Conservation (phyloP, 192 early-diverging fungal genomes). For the Gamsiella multidivaricata region DNA sequence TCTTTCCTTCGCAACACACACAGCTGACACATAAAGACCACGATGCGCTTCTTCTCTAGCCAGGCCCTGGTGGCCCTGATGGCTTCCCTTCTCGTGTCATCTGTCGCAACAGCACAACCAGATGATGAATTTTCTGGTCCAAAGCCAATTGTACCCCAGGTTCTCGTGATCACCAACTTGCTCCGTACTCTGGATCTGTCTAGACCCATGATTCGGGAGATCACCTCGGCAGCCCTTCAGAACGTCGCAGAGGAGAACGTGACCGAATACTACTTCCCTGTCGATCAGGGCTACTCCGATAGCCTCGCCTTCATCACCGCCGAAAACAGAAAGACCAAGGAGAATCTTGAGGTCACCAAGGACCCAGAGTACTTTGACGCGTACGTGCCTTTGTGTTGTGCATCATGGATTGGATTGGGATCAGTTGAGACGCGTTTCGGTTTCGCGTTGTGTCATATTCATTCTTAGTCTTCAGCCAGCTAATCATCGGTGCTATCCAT, state of each 20-base stretch:
- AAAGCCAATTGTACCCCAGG: conserved; percentile 41
- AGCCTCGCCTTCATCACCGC: conserved; percentile 57
- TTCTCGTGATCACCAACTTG: conserved; percentile 67
- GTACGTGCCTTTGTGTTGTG: too few relatives aligned
- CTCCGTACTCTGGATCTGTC: conserved; percentile 73
- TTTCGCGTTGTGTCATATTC: background rate
- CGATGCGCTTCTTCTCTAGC: conserved; percentile 22
- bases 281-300: conserved; percentile 32
- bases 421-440: too few relatives aligned
- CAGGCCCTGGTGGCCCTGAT: conserved; percentile 25
- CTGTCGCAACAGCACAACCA: conserved; percentile 1
- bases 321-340: conserved; percentile 56
- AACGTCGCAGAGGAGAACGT: conserved; percentile 56
- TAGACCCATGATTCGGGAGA: conserved; percentile 59
- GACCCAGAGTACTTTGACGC: conserved; percentile 28
- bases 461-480: conserved; percentile 19
- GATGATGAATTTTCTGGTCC: conserved; percentile 12
- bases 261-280: conserved; percentile 61
- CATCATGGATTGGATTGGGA: too few relatives aligned
- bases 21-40: background rate
- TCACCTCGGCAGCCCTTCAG: conserved; percentile 54
- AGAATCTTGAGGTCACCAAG: conserved; percentile 37
- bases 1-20: too few relatives aligned
- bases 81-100: conserved; percentile 21
- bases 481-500: background rate